These are phyloP conservation scores for Aspergillus funiculosus DNA, from an alignment of 495 filamentous ascomycete species.

Conservation along the genomic window DNA sequence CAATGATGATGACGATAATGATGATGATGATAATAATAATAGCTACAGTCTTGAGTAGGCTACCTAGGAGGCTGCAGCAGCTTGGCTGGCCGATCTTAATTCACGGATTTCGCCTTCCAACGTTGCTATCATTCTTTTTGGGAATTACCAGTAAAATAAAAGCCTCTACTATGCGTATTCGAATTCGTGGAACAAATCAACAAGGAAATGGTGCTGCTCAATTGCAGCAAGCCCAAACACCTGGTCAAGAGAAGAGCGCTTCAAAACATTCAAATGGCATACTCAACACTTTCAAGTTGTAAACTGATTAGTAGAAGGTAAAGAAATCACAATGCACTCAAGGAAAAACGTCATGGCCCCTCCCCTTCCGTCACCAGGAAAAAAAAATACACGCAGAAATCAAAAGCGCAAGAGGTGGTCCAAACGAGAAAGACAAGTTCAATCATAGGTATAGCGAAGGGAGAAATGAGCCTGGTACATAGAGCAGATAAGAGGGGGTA, in stretches of 20 bases:
- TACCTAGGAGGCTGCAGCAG: too few species aligned
- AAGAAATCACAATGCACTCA: constrained; percentile 21
- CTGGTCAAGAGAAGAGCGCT: constrained; percentile 16
- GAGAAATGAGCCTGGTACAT: constrained; percentile 15
- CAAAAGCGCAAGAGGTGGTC: constrained; percentile 29
- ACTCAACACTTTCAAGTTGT: constrained; percentile 21
- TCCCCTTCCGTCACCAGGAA: constrained; percentile 25
- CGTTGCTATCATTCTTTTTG: too few species aligned
- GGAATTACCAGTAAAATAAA: not conserved
- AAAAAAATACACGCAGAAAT: constrained; percentile 37
- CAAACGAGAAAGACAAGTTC: constrained; percentile 22
- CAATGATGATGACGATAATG: not conserved
- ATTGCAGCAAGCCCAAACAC: constrained; percentile 24
- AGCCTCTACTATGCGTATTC: constrained; percentile 10
- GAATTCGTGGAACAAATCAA: constrained; percentile 18
- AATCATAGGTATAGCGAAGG: constrained; percentile 13
- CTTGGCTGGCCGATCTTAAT: too few species aligned
- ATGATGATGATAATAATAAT: not conserved
- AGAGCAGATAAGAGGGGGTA: constrained; percentile 16
- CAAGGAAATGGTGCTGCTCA: constrained; percentile 27
- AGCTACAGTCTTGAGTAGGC: not conserved
- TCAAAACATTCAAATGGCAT: constrained; percentile 28
- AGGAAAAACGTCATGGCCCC: constrained; percentile 32
- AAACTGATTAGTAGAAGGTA: constrained; percentile 29
- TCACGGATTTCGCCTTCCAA: too few species aligned